phyloP scores from a whole-genome alignment of 2,329 filamentous ascomycete genomes.

The Salinomyces thailandicus region DNA sequence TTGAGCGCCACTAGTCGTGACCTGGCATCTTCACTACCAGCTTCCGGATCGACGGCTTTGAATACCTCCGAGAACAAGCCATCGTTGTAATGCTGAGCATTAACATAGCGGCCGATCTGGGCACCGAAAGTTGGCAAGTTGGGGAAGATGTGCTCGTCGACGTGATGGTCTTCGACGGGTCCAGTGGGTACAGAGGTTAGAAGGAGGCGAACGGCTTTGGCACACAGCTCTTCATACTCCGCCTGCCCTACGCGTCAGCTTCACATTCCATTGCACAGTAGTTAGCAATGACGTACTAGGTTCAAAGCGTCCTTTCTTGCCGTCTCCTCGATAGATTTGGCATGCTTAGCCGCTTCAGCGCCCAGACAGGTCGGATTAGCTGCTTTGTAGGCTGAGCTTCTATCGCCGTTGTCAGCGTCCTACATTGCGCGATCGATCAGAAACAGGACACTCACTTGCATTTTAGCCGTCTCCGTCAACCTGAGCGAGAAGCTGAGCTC shows the following conservation, averaged over 20 bases:
- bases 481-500: constrained; percentile 37
- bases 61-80: constrained; percentile 81
- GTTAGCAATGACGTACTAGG: constrained; percentile 36
- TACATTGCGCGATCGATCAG: not conserved
- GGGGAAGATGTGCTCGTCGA: constrained; percentile 22
- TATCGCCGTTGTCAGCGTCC: constrained; percentile 20
- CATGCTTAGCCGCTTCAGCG: constrained; percentile 44
- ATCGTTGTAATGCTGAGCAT: constrained; percentile 46
- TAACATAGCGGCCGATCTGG: constrained; percentile 46
- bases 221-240: constrained; percentile 40
- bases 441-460: constrained; percentile 32
- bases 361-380: constrained; percentile 35
- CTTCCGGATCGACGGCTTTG: constrained; percentile 43
- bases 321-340: constrained; percentile 55
- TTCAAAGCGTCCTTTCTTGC: constrained; percentile 50
- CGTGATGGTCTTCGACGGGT: constrained; percentile 14
- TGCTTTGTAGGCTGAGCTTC: constrained; percentile 39
- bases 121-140: constrained; percentile 26
- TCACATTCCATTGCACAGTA: no score
- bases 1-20: constrained; percentile 59
- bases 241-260: no score
- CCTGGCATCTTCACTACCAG: constrained; percentile 1
- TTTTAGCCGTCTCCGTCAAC: constrained; percentile 35
- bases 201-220: constrained; percentile 19
- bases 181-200: constrained; percentile 24